These are phyloP conservation scores for Fusarium sp. DNA, from an alignment of 2,329 filamentous ascomycete genomes.

Conservation along the genomic window DNA sequence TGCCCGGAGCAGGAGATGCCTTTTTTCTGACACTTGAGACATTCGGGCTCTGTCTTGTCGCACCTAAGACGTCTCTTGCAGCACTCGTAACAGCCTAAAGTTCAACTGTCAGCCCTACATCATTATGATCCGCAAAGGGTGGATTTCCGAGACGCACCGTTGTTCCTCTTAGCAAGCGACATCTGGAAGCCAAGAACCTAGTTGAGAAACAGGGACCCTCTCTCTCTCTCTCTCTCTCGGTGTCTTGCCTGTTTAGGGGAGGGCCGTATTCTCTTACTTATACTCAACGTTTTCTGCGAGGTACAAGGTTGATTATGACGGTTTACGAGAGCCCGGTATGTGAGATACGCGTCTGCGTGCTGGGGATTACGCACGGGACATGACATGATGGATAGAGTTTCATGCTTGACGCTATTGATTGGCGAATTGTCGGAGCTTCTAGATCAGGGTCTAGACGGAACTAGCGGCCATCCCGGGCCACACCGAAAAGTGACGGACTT, in stretches of 20 bases:
- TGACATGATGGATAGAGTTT: background rate
- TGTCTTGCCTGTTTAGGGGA: background rate
- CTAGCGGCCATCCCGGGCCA: background rate
- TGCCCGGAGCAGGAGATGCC: slow-evolving; percentile 53
- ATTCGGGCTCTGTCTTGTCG: slow-evolving; percentile 52
- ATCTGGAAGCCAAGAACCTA: slow-evolving; percentile 14
- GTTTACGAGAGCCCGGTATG: background rate
- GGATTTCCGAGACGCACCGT: slow-evolving; percentile 23
- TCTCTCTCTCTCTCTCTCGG: background rate
- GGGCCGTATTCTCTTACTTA: background rate
- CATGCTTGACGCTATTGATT: slow-evolving; percentile 1
- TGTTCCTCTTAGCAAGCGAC: slow-evolving; percentile 45
- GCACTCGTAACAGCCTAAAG: slow-evolving; percentile 52
- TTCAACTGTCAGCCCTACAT: background rate
- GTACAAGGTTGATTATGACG: background rate
- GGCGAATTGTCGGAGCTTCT: background rate
- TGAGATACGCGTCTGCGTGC: slow-evolving; percentile 15
- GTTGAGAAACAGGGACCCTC: background rate
- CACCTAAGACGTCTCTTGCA: slow-evolving; percentile 52
- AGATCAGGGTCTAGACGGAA: background rate
- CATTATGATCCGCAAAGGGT: background rate
- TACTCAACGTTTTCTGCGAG: background rate
- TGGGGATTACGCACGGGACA: background rate
- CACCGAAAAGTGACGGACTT: background rate
- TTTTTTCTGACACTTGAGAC: slow-evolving; percentile 53